Evolutionary conservation across 169 alveolate genomes (phyloP).

Genomic region (Prorocentrum cordatum): DNA sequence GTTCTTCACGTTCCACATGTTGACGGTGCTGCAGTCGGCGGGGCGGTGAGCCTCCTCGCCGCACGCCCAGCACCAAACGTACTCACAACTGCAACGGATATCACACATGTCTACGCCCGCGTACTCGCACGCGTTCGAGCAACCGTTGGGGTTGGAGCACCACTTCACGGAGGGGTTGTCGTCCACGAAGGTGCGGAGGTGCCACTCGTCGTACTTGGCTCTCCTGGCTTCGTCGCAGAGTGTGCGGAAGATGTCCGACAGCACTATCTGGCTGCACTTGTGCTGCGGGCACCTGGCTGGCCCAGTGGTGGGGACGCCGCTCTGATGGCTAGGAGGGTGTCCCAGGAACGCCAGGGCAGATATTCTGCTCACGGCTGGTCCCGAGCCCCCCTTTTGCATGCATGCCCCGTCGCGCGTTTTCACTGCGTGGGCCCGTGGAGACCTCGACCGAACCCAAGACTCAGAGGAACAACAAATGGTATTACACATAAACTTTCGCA

Average conservation of each 20-base stretch:
- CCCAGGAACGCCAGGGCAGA: no score
- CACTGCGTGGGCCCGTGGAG: no score
- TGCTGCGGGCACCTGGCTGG: constrained; percentile 51
- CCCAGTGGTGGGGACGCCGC: background rate
- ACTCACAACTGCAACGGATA: constrained; percentile 26
- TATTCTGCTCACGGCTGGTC: no score
- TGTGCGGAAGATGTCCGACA: background rate
- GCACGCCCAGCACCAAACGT: constrained; percentile 57
- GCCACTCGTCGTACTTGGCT: constrained; percentile 40
- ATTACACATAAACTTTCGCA: no score
- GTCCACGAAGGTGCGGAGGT: constrained; percentile 44
- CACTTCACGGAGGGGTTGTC: constrained; percentile 40
- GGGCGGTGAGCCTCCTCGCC: constrained; percentile 66
- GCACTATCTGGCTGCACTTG: constrained; percentile 31
- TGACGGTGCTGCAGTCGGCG: constrained; percentile 43
- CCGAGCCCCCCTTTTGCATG: no score
- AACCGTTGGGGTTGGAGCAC: constrained; percentile 52
- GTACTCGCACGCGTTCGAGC: constrained; percentile 32
- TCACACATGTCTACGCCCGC: constrained; percentile 25
- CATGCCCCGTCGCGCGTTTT: no score
- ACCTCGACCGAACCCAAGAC: no score
- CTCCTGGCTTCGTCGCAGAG: constrained; percentile 43
- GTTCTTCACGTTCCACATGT: constrained; percentile 66
- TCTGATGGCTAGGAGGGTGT: background rate
- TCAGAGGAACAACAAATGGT: no score